Percentiles rank a stretch among this genome's conserved stretches.
These are phyloP conservation scores for Saccharomycopsis olivae DNA, from an alignment of 805 yeast genomes.

Conservation along the genomic window DNA sequence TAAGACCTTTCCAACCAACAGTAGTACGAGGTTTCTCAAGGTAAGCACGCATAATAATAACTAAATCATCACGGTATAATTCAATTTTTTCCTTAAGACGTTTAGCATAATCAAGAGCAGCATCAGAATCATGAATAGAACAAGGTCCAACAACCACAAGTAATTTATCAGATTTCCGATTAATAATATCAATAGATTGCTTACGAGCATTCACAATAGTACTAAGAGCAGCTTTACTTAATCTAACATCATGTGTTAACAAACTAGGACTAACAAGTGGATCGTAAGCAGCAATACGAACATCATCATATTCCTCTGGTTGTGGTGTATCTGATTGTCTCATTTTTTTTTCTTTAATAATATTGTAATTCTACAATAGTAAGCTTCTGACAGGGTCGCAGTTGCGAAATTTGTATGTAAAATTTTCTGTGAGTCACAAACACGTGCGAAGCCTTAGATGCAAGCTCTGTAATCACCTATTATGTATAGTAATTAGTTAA, in stretches of 20 bases:
- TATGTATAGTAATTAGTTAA: no score
- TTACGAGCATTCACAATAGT: conserved; percentile 70
- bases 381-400: no score
- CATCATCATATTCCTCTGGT: conserved; percentile 39
- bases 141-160: conserved; percentile 94
- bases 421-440: no score
- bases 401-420: background rate
- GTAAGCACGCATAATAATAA: conserved; percentile 94
- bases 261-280: conserved; percentile 94
- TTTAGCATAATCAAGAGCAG: conserved; percentile 82
- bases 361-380: background rate
- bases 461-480: no score
- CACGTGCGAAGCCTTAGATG: no score
- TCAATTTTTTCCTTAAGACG: conserved; percentile 49
- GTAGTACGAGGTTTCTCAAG: conserved; percentile 97
- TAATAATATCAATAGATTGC: conserved; percentile 57
- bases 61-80: conserved; percentile 61
- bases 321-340: conserved; percentile 4
- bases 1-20: conserved; percentile 98
- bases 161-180: conserved; percentile 79
- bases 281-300: conserved; percentile 81
- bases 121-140: conserved; percentile 87
- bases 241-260: conserved; percentile 75
- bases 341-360: background rate
- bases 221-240: conserved; percentile 46